These are phyloP conservation scores for Kurtzmaniella quercitrusa DNA, from an alignment of 1,139 yeast genomes.

Conservation along the genomic window DNA sequence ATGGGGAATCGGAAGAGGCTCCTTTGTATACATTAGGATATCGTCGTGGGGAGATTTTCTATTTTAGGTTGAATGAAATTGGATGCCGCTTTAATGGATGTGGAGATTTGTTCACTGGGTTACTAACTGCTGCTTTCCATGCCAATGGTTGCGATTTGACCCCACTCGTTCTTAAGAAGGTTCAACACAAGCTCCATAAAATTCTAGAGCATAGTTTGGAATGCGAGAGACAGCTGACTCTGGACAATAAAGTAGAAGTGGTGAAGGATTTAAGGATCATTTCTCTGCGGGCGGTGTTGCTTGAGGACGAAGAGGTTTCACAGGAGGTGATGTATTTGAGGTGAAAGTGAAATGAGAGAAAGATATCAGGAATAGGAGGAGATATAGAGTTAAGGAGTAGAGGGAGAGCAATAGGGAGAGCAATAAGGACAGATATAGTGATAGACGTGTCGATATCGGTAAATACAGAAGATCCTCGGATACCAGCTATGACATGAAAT, in stretches of 20 bases:
- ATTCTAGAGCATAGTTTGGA: slow-evolving; percentile 27
- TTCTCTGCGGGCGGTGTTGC: slow-evolving; percentile 20
- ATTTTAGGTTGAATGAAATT: slow-evolving; percentile 28
- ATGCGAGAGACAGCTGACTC: slow-evolving; percentile 15
- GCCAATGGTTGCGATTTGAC: slow-evolving; percentile 17
- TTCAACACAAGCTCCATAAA: slow-evolving; percentile 24
- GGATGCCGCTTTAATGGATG: slow-evolving; percentile 41
- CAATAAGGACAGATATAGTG: no score
- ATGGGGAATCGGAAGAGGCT: neutral
- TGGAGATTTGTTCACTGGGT: slow-evolving; percentile 43
- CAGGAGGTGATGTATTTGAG: neutral
- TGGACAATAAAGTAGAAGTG: slow-evolving; percentile 14
- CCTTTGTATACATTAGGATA: slow-evolving; percentile 34
- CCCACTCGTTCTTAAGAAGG: slow-evolving; percentile 23
- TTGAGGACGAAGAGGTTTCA: slow-evolving; percentile 1
- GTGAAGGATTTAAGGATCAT: slow-evolving; percentile 30
- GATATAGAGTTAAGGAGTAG: no score
- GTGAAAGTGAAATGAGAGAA: neutral
- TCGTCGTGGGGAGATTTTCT: slow-evolving; percentile 16
- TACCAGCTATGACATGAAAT: no score
- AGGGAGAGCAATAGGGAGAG: no score
- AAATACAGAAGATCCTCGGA: no score
- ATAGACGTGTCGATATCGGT: no score
- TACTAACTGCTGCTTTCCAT: slow-evolving; percentile 32
- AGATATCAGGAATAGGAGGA: no score